Evolutionary conservation across 2,329 filamentous ascomycete species (phyloP).

Genomic region (Diaporthe helianthi): DNA sequence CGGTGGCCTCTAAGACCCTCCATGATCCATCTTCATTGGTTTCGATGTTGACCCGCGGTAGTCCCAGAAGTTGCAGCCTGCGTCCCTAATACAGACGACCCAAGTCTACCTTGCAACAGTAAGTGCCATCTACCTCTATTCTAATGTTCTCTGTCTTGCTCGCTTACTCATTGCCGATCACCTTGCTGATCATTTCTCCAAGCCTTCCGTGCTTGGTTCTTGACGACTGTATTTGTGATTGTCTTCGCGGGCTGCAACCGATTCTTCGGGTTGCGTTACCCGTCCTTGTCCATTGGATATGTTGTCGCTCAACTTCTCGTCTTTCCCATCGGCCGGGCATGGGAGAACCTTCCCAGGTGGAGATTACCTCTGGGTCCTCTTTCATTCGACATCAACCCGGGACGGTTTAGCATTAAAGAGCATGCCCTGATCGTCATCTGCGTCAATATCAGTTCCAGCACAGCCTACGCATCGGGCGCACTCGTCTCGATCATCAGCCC

Average conservation of each 20-base stretch:
- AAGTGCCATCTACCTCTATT: slow-evolving; percentile 3
- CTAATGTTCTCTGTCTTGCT: background rate
- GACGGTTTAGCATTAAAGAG: slow-evolving; percentile 46
- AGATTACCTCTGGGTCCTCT: slow-evolving; percentile 39
- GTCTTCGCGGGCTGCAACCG: slow-evolving; percentile 46
- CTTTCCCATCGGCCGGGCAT: slow-evolving; percentile 44
- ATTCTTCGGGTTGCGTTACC: slow-evolving; percentile 47
- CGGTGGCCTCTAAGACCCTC: background rate
- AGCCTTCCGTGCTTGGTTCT: slow-evolving; percentile 43
- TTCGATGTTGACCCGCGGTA: slow-evolving; percentile 28
- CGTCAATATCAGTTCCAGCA: slow-evolving; percentile 42
- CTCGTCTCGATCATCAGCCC: slow-evolving; percentile 45
- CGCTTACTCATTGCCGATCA: background rate
- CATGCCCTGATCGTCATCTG: slow-evolving; percentile 45
- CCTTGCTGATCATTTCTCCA: background rate
- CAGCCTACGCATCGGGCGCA: slow-evolving; percentile 39
- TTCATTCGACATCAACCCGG: slow-evolving; percentile 40
- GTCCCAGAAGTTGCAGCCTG: slow-evolving; percentile 48
- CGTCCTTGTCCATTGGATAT: slow-evolving; percentile 44
- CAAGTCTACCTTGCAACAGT: slow-evolving; percentile 44
- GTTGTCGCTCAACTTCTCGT: slow-evolving; percentile 46
- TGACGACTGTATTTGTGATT: slow-evolving; percentile 43
- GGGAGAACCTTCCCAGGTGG: slow-evolving; percentile 43
- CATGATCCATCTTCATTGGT: background rate
- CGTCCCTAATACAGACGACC: slow-evolving; percentile 45